These are phyloP conservation scores for sweet orange (Citrus sinensis) DNA, from an alignment of 345 rosid species.

Conservation along the genomic window DVS_A1.0 CM039165.1:19160001-19160500, in stretches of 20 bases:
- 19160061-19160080: slow-evolving; percentile 7
- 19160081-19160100: neutral
- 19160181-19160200: neutral
- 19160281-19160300: neutral
- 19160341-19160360: neutral
- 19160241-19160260: neutral
- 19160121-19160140: neutral
- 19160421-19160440: neutral
- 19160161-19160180: no score
- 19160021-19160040: neutral
- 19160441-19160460: neutral
- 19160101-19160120: neutral
- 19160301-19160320: neutral
- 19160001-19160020: slow-evolving; percentile 8
- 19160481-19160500: neutral
- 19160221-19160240: neutral
- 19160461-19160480: neutral
- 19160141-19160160: neutral
- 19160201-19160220: neutral
- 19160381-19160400: slow-evolving; percentile 12
- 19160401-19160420: slow-evolving; percentile 9
- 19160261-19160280: neutral
- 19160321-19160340: neutral
- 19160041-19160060: slow-evolving; percentile 19
- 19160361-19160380: slow-evolving; percentile 16